These are phyloP conservation scores for Trametes punicea DNA, from an alignment of 768 basidiomycete genomes.

Conservation along the genomic window DNA sequence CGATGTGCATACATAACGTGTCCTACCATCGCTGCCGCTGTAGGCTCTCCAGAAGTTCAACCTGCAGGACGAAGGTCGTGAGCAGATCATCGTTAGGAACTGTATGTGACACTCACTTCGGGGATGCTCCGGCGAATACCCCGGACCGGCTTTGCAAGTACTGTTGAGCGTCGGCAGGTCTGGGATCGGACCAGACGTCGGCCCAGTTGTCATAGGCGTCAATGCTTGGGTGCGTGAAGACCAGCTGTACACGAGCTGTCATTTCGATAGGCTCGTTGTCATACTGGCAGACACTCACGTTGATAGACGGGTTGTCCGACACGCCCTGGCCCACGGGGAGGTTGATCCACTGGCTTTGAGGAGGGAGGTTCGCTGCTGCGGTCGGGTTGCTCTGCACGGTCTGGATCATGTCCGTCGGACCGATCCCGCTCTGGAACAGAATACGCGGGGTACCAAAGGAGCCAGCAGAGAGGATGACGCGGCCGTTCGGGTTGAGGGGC, in stretches of 20 bases:
- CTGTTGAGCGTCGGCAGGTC: constrained; percentile 52
- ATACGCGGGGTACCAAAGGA: constrained; percentile 55
- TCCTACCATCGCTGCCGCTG: constrained; percentile 41
- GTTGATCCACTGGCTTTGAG: constrained; percentile 49
- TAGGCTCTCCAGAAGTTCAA: constrained; percentile 64
- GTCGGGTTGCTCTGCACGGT: constrained; percentile 45
- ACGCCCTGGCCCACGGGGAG: constrained; percentile 57
- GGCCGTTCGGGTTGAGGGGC: constrained; percentile 51
- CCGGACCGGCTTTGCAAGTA: constrained; percentile 52
- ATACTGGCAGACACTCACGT: constrained; percentile 35
- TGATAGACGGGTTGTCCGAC: constrained; percentile 63
- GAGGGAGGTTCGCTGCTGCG: constrained; percentile 47
- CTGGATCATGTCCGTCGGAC: constrained; percentile 54
- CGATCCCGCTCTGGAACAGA: constrained; percentile 60
- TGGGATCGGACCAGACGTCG: constrained; percentile 50
- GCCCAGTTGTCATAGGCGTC: constrained; percentile 70
- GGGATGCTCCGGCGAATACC: constrained; percentile 54
- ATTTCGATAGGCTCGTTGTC: neutral
- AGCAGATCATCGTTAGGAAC: neutral
- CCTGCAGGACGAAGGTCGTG: constrained; percentile 26
- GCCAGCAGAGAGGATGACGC: constrained; percentile 59
- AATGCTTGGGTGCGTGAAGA: constrained; percentile 61
- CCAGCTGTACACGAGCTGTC: constrained; percentile 35
- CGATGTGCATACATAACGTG: constrained; percentile 49
- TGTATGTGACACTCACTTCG: constrained; percentile 35